Percentiles rank a stretch among this genome's conserved stretches.
Conservation (phyloP, 2,329 filamentous ascomycete genomes). For the Samsoniella hepiali region DNA sequence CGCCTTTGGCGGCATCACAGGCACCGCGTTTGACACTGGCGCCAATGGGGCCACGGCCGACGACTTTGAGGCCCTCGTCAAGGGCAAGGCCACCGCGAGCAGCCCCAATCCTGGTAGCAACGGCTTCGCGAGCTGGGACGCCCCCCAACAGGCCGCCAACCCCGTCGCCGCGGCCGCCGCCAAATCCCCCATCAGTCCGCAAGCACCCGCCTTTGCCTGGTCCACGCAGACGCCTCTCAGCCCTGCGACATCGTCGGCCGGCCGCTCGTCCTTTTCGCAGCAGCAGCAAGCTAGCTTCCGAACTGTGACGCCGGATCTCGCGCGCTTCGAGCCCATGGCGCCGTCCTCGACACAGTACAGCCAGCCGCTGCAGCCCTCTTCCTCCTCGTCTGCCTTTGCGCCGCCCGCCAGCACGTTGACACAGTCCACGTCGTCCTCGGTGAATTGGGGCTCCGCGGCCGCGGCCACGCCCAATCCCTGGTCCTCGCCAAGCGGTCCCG, state of each 20-base stretch:
- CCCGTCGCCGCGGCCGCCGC: constrained; percentile 28
- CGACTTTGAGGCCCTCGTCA: constrained; percentile 87
- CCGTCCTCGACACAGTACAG: constrained; percentile 62
- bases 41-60: constrained; percentile 57
- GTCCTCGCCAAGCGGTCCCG: constrained; percentile 38
- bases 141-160: constrained; percentile 27
- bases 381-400: constrained; percentile 31
- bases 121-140: constrained; percentile 49
- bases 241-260: constrained; percentile 27
- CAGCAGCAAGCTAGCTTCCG: constrained; percentile 43
- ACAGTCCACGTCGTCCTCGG: constrained; percentile 37
- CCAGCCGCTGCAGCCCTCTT: constrained; percentile 52
- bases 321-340: constrained; percentile 51
- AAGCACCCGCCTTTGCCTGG: constrained; percentile 60
- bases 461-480: constrained; percentile 46
- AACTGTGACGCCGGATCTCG: constrained; percentile 58
- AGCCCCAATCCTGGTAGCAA: constrained; percentile 35
- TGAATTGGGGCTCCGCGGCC: constrained; percentile 47
- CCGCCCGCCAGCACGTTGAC: constrained; percentile 25
- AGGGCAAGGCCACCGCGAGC: constrained; percentile 52
- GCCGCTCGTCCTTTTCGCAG: constrained; percentile 19
- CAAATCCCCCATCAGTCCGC: constrained; percentile 35
- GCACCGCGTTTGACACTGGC: constrained; percentile 51
- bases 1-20: constrained; percentile 66
- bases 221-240: constrained; percentile 52